Conservation (phyloP, 2,329 filamentous ascomycete genomes). For the Didymella glomerata region DNA sequence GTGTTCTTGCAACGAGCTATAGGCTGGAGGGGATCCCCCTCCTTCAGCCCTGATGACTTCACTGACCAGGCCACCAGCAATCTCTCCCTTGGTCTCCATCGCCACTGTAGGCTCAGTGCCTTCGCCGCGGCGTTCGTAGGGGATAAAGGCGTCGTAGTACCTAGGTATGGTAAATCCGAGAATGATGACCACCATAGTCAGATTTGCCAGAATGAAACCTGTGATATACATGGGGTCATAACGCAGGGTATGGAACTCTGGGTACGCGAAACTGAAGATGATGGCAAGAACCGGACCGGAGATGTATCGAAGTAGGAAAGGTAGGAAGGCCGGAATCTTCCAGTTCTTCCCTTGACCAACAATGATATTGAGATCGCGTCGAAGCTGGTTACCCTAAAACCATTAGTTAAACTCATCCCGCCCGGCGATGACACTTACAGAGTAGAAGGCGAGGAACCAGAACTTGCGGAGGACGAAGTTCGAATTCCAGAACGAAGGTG, state of each 20-base stretch:
- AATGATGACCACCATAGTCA: slow-evolving; percentile 56
- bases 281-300: slow-evolving; percentile 46
- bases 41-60: slow-evolving; percentile 12
- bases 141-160: slow-evolving; percentile 64
- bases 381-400: slow-evolving; percentile 64
- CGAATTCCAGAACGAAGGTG: slow-evolving; percentile 55
- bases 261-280: slow-evolving; percentile 48
- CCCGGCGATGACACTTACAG: slow-evolving; percentile 52
- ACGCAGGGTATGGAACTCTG: slow-evolving; percentile 42
- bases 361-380: slow-evolving; percentile 63
- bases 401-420: background rate
- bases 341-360: slow-evolving; percentile 65
- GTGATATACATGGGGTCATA: slow-evolving; percentile 50
- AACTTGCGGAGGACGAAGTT: slow-evolving; percentile 54
- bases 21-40: slow-evolving; percentile 5
- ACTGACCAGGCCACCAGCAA: slow-evolving; percentile 29
- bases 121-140: slow-evolving; percentile 56
- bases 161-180: slow-evolving; percentile 62
- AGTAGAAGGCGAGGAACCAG: slow-evolving; percentile 66
- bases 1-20: slow-evolving; percentile 16
- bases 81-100: slow-evolving; percentile 39
- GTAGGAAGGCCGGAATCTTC: slow-evolving; percentile 63
- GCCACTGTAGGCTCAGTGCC: slow-evolving; percentile 51
- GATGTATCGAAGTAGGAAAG: slow-evolving; percentile 53
- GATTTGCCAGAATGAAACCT: slow-evolving; percentile 44